Percentiles rank a stretch among this genome's conserved stretches.
Conservation (phyloP, 2,329 filamentous ascomycete genomes). For the Ascocoryne sarcoides region DNA sequence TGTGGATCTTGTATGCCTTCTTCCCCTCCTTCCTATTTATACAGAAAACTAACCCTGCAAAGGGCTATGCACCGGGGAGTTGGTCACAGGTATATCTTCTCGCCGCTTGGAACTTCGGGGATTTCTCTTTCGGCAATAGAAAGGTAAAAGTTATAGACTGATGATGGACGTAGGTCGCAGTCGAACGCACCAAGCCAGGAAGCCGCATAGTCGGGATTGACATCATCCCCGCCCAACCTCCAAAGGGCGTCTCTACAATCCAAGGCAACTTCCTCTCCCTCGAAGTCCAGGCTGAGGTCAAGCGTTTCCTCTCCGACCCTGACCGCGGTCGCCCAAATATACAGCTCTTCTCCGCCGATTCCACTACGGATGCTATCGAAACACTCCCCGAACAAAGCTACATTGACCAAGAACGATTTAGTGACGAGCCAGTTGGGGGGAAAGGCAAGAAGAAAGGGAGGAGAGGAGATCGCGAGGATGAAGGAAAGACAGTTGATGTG, state of each 20-base stretch:
- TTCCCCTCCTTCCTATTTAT: neutral
- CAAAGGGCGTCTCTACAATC: slow-evolving; percentile 83
- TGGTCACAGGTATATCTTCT: slow-evolving; percentile 61
- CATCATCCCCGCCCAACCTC: slow-evolving; percentile 84
- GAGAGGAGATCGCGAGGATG: slow-evolving; percentile 25
- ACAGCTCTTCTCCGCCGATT: slow-evolving; percentile 12
- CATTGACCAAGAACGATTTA: neutral
- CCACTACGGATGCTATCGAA: neutral
- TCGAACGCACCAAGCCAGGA: slow-evolving; percentile 64
- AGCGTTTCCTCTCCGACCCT: slow-evolving; percentile 62
- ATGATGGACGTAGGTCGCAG: slow-evolving; percentile 64
- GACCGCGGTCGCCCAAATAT: slow-evolving; percentile 43
- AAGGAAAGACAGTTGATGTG: slow-evolving; percentile 65
- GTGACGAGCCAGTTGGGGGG: neutral
- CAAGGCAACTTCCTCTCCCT: slow-evolving; percentile 87
- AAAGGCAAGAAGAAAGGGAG: slow-evolving; percentile 28
- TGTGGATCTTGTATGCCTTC: slow-evolving; percentile 64
- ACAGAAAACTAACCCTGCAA: slow-evolving; percentile 5
- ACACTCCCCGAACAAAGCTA: neutral
- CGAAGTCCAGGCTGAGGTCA: slow-evolving; percentile 65
- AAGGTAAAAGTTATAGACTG: too few relatives aligned
- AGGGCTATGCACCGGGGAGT: slow-evolving; percentile 70
- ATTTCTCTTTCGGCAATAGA: too few relatives aligned
- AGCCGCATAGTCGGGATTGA: slow-evolving; percentile 87
- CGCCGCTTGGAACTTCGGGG: too few relatives aligned